phyloP scores from a whole-genome alignment of 495 filamentous ascomycete genomes.

The Daldinia grandis region DNA sequence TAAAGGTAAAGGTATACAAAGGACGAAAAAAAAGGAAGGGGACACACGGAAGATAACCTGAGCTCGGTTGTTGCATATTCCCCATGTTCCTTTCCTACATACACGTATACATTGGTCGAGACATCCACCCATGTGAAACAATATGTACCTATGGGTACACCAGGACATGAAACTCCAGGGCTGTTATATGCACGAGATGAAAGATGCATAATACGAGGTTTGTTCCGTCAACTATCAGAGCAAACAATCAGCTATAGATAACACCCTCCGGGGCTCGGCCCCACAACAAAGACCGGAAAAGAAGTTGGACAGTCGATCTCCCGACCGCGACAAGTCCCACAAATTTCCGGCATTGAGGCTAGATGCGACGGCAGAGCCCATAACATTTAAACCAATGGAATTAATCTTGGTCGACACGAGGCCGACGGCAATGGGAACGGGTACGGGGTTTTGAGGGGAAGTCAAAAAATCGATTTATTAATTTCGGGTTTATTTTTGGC shows the following conservation, averaged over 20 bases:
- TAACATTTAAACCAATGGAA: conserved; percentile 14
- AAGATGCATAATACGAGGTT: conserved; percentile 10
- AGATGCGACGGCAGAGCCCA: conserved; percentile 18
- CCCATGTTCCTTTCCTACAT: not conserved
- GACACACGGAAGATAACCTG: not conserved
- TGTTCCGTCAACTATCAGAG: not conserved
- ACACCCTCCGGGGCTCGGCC: conserved; percentile 30
- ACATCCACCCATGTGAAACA: not conserved
- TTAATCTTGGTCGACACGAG: conserved; percentile 7
- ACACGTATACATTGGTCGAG: not conserved
- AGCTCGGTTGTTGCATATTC: not conserved
- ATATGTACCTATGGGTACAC: not conserved
- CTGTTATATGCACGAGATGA: conserved; percentile 5
- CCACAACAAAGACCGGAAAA: conserved; percentile 18
- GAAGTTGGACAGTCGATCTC: conserved; percentile 31
- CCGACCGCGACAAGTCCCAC: conserved; percentile 33
- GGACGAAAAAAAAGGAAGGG: not conserved
- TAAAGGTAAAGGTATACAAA: not conserved
- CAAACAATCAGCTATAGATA: not conserved
- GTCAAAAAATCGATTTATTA: not conserved
- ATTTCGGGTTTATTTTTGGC: conserved; percentile 5
- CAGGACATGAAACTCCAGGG: not conserved
- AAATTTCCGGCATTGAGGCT: conserved; percentile 36
- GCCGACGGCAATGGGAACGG: conserved; percentile 10
- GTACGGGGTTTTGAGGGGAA: not conserved